These are phyloP conservation scores for Bolboschoenus planiculmis DNA, from an alignment of 176 grass and related monocot genomes.

Conservation along the genomic window DNA sequence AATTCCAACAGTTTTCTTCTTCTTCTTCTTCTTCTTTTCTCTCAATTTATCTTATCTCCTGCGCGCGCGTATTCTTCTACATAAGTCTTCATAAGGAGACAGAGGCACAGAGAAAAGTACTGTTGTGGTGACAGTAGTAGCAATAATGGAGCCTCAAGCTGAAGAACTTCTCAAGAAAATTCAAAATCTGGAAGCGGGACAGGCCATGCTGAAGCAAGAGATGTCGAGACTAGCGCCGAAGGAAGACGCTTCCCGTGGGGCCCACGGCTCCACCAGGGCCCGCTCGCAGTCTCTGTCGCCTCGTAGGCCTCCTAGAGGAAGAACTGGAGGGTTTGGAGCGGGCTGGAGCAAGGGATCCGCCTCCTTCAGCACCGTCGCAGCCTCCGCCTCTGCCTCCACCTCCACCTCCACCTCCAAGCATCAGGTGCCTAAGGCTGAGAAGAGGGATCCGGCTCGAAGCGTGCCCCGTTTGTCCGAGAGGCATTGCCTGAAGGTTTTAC, in stretches of 20 bases:
- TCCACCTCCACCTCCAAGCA: no score
- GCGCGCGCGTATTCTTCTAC: no score
- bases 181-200: constrained; percentile 56
- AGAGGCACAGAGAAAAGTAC: no score
- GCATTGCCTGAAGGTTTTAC: constrained; percentile 59
- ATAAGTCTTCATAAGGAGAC: no score
- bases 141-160: no score
- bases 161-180: constrained; percentile 82
- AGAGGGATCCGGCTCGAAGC: constrained; percentile 13
- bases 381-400: constrained; percentile 39
- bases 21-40: no score
- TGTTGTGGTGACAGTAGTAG: no score
- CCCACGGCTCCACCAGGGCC: not conserved
- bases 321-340: constrained; percentile 21
- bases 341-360: constrained; percentile 35
- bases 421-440: no score
- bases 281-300: constrained; percentile 86
- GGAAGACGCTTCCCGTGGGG: no score
- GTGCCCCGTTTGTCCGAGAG: constrained; percentile 48
- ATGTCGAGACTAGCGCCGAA: constrained; percentile 54
- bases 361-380: constrained; percentile 31
- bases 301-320: constrained; percentile 16
- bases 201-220: constrained; percentile 71
- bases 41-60: no score
- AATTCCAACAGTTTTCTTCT: no score